Base-by-base conservation (phyloP, 352 stramenopile genomes). In the Chrysophaeum taylorii region DNA sequence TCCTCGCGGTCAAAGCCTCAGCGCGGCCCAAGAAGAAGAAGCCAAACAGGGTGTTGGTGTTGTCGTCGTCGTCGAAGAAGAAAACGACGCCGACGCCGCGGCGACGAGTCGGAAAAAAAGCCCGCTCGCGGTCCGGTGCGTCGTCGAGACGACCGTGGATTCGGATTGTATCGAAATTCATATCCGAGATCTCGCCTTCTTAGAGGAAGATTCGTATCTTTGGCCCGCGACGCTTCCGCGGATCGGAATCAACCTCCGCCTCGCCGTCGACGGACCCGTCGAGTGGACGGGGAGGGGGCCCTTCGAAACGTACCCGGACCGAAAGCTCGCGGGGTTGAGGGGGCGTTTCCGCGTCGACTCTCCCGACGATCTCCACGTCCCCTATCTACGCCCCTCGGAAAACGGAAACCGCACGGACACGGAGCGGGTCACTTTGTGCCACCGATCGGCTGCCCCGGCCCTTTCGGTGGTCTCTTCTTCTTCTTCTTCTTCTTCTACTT, bases 301-400 rank as follows among this genome's bases (percentile, higher is more conserved):
- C 27, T 72, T 79, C 70, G 77, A 82, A 53, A 75, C 70, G 45
- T 82, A 82, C 70, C 72, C 73, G 27, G 76, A 82, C 70, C 67
- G 77, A 5, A 76, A 81, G 25, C 25, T 57, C 23, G 33, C 75
- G 18, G 66, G 42, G 36, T 33, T 73, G 0, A 69, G 75, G 61
- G 70, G 29, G 45, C 2, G 36, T 21, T 71, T 72, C 29, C 25
- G n/a, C 37, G 36, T 36, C 38, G 70, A 50, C 37, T 27, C 69
- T n/a, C 71, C 77, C 27, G 41, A 69, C 54, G 71, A 75, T n/a
- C 69, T 79, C 57, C 73, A 80, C 31, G 71, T 76, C 33, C 71
- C 63, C 42, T 82, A 82, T 68, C 71, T 81, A 33, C 53, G 70
- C 12, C 77, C 77, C 35, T 70, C 61, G 9, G 77, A 82, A 61